A percentile compares a stretch with the other conserved stretches of the same genome.
Evolutionary conservation across 2,329 filamentous ascomycete genomes (phyloP).

Genomic region (Aspergillus bombycis): DNA sequence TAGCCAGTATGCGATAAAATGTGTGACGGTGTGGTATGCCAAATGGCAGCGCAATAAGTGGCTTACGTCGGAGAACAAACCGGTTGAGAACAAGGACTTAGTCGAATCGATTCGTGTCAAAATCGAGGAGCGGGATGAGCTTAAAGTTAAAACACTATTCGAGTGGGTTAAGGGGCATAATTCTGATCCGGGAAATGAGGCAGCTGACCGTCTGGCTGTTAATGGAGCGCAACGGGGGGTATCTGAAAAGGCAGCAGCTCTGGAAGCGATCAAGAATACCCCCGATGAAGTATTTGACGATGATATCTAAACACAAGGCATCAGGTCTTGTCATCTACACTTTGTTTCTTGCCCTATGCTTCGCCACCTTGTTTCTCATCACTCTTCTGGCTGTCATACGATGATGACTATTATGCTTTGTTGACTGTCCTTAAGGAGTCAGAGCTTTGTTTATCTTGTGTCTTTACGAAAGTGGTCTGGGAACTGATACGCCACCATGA

Average conservation of each 20-base stretch:
- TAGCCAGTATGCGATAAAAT: constrained; percentile 87
- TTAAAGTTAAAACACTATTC: constrained; percentile 68
- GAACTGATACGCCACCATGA: neutral
- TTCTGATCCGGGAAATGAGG: constrained; percentile 72
- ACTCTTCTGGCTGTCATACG: neutral
- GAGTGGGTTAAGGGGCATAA: constrained; percentile 90
- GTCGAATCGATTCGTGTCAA: constrained; percentile 71
- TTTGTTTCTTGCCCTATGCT: neutral
- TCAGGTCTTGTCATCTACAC: neutral
- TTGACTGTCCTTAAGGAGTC: neutral
- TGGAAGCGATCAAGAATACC: constrained; percentile 26
- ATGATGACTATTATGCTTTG: constrained; percentile 5
- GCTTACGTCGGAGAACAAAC: constrained; percentile 70
- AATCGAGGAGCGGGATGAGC: constrained; percentile 69
- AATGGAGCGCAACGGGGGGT: constrained; percentile 58
- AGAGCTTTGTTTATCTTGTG: neutral
- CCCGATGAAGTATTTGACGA: constrained; percentile 33
- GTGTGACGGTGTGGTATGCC: constrained; percentile 79
- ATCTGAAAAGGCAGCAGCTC: constrained; percentile 31
- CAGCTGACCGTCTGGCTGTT: constrained; percentile 78
- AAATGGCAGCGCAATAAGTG: constrained; percentile 79
- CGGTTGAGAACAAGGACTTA: constrained; percentile 85
- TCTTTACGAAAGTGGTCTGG: constrained; percentile 1
- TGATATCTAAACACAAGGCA: constrained; percentile 12
- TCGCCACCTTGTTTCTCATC: neutral